A percentile compares a stretch with the other conserved stretches of the same genome.
Conservation (phyloP, 371 early-diverging fungal species). For the Mortierella sp. region DNA sequence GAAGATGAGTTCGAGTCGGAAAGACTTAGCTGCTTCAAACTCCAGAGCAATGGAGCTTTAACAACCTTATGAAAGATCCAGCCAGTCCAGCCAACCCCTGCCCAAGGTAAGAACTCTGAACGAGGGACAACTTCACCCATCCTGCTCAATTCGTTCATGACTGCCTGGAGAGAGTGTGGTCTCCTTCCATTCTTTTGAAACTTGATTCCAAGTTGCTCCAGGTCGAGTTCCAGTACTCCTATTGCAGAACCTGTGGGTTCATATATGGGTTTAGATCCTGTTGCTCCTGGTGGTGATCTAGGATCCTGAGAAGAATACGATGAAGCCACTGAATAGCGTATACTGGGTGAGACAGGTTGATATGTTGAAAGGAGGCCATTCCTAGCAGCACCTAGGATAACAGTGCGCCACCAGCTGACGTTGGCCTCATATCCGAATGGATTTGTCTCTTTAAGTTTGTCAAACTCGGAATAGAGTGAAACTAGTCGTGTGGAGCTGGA, state of each 20-base stretch:
- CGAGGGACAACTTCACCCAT: constrained; percentile 34
- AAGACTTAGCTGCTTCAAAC: constrained; percentile 41
- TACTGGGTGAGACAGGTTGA: constrained; percentile 11
- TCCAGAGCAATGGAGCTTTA: constrained; percentile 45
- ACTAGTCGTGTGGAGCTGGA: constrained; percentile 29
- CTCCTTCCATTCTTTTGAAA: constrained; percentile 34
- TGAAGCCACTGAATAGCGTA: background rate
- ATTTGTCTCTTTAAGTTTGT: constrained; percentile 49
- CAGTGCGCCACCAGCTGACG: constrained; percentile 40
- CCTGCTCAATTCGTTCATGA: constrained; percentile 38
- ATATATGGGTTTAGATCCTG: constrained; percentile 8
- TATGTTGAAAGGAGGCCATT: constrained; percentile 42
- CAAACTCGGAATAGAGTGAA: constrained; percentile 48
- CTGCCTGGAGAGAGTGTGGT: constrained; percentile 32
- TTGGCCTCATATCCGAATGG: constrained; percentile 50
- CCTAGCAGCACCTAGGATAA: constrained; percentile 46
- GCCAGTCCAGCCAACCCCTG: constrained; percentile 40
- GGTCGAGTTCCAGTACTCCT: constrained; percentile 45
- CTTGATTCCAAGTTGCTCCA: constrained; percentile 29
- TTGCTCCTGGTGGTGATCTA: background rate
- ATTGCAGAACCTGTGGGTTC: constrained; percentile 47
- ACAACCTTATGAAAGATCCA: constrained; percentile 53
- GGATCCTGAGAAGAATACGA: background rate
- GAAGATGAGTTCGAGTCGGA: constrained; percentile 33
- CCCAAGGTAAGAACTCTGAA: constrained; percentile 52